Percentiles rank a stretch among this genome's conserved stretches.
Conservation (phyloP, 306 rosid species). For the Chamaecrista fasciculata region DNA sequence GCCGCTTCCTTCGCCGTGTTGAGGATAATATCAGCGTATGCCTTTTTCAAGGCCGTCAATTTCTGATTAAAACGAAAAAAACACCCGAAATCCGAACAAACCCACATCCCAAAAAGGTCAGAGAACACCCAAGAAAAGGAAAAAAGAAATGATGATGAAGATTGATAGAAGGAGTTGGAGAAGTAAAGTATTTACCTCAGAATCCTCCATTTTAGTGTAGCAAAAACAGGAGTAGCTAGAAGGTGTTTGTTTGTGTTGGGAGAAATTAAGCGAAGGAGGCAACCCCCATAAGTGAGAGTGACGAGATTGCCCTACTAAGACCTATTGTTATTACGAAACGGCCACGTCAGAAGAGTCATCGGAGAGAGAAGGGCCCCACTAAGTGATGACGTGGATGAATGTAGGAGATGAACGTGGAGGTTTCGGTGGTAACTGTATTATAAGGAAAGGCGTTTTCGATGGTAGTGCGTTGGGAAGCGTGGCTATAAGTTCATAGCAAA, state of each 20-base stretch:
- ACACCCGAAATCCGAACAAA: slow-evolving; percentile 13
- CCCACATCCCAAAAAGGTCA: slow-evolving; percentile 23
- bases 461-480: slow-evolving; percentile 27
- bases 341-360: slow-evolving; percentile 38
- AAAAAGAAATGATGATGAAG: no score
- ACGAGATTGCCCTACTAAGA: slow-evolving; percentile 33
- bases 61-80: slow-evolving; percentile 47
- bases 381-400: slow-evolving; percentile 19
- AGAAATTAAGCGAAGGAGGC: no score
- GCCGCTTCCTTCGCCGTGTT: slow-evolving; percentile 84
- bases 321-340: slow-evolving; percentile 23
- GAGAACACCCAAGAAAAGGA: no score
- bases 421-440: slow-evolving; percentile 3
- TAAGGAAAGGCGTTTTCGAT: background rate
- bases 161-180: no score
- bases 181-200: slow-evolving; percentile 61
- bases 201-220: slow-evolving; percentile 49
- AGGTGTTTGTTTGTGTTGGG: background rate
- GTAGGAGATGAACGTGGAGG: background rate
- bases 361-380: slow-evolving; percentile 23
- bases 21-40: slow-evolving; percentile 73
- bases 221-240: slow-evolving; percentile 8
- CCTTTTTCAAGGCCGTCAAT: slow-evolving; percentile 78
- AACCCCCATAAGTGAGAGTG: background rate
- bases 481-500: no score